Percentiles rank a stretch among this genome's conserved stretches.
Evolutionary conservation across 2,329 filamentous ascomycete genomes (phyloP).

Genomic region (Colletotrichum nymphaeae): DNA sequence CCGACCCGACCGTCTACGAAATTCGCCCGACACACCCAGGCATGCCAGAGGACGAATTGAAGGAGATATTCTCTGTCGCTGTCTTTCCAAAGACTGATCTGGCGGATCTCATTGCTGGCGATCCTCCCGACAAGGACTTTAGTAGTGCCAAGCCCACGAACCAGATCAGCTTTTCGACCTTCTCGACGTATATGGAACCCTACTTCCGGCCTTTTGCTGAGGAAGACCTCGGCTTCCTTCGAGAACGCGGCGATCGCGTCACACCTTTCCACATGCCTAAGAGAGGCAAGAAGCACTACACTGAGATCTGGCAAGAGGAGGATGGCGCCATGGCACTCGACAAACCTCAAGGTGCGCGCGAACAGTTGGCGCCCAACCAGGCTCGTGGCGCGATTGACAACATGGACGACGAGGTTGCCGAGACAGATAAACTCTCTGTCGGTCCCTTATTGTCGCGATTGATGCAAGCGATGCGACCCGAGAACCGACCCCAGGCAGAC

Average conservation of each 20-base stretch:
- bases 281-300: constrained; percentile 86
- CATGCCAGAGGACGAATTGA: constrained; percentile 88
- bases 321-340: constrained; percentile 85
- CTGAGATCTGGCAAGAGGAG: constrained; percentile 93
- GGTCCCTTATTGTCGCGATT: constrained; percentile 88
- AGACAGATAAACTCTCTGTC: constrained; percentile 89
- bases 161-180: constrained; percentile 93
- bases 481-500: constrained; percentile 66
- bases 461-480: constrained; percentile 83
- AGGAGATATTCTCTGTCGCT: constrained; percentile 88
- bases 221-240: constrained; percentile 92
- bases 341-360: constrained; percentile 67
- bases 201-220: constrained; percentile 91
- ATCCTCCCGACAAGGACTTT: constrained; percentile 94
- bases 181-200: constrained; percentile 91
- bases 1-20: constrained; percentile 93
- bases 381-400: constrained; percentile 87
- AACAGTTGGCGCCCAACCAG: constrained; percentile 82
- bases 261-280: constrained; percentile 88
- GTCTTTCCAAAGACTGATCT: constrained; percentile 85
- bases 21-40: constrained; percentile 79
- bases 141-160: constrained; percentile 93
- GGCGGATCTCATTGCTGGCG: constrained; percentile 85
- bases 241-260: constrained; percentile 87
- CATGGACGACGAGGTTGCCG: constrained; percentile 86